Evolutionary conservation across 225 moss, liverwort and hornwort genomes (phyloP).

Genomic region (Pseudoscleropodium purum): DNA sequence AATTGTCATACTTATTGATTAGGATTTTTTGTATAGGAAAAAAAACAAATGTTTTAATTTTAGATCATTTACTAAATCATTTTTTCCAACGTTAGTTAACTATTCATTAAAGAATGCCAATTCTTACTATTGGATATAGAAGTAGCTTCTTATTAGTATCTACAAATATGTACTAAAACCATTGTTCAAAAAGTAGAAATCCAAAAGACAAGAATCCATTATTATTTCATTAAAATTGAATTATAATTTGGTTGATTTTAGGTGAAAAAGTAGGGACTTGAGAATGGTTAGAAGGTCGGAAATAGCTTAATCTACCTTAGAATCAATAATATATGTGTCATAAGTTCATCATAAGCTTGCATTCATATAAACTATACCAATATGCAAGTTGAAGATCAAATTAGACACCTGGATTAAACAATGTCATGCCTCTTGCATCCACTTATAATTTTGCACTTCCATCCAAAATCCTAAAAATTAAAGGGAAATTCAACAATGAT

Average conservation of each 20-base stretch:
- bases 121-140: fast-evolving
- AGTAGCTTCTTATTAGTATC: neutral
- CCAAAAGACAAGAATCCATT: neutral
- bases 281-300: fast-evolving
- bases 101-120: neutral
- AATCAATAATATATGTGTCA: neutral
- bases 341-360: neutral
- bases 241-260: fast-evolving
- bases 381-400: neutral
- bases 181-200: neutral
- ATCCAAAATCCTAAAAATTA: neutral
- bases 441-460: neutral
- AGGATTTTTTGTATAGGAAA: neutral
- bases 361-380: fast-evolving
- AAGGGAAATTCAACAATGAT: too few relatives aligned
- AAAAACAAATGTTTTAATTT: neutral
- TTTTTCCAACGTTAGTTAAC: neutral
- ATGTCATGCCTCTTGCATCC: neutral
- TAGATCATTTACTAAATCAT: neutral
- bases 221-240: neutral
- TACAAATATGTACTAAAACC: neutral
- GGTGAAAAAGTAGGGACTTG: neutral
- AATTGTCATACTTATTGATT: neutral
- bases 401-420: too few relatives aligned
- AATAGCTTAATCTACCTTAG: neutral